Evolutionary conservation across 1,284 basidiomycete species (phyloP).

Genomic region (Pterulicium gracile): DNA sequence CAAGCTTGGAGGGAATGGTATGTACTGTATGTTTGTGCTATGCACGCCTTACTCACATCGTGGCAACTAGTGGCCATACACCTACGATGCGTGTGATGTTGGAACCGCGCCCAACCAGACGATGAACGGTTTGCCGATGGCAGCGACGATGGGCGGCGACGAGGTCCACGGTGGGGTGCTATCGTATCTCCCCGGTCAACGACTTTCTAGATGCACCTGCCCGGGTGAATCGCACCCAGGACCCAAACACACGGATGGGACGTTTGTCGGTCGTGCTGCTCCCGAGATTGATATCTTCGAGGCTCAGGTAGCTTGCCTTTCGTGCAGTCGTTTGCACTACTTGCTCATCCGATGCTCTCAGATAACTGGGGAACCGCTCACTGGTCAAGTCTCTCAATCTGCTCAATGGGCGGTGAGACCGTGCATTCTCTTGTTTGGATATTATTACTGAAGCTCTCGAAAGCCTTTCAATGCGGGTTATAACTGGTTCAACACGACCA

Average conservation of each 20-base stretch:
- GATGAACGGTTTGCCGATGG: conserved; percentile 25
- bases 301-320: conserved; percentile 37
- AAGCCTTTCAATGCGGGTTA: conserved; percentile 56
- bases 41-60: conserved; percentile 4
- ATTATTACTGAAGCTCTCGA: conserved; percentile 4
- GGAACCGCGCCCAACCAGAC: conserved; percentile 60
- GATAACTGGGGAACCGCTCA: conserved; percentile 24
- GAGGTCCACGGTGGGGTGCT: conserved; percentile 22
- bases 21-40: conserved; percentile 9
- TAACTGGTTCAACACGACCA: conserved; percentile 34
- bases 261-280: conserved; percentile 64
- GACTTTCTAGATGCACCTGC: conserved; percentile 76
- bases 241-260: conserved; percentile 47
- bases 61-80: conserved; percentile 56
- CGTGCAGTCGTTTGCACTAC: conserved; percentile 18
- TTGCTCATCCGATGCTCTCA: conserved; percentile 11
- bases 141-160: conserved; percentile 40
- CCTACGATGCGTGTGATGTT: conserved; percentile 66
- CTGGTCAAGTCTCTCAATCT: conserved; percentile 57
- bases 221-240: conserved; percentile 68
- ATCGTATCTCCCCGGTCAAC: conserved; percentile 71
- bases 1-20: conserved; percentile 38
- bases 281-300: conserved; percentile 80
- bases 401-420: conserved; percentile 57
- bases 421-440: neutral